Evolutionary conservation across 352 stramenopile species (phyloP), one percentile per base, ranked within the genome.

Genomic region (Saprolegnia diclina): DNA sequence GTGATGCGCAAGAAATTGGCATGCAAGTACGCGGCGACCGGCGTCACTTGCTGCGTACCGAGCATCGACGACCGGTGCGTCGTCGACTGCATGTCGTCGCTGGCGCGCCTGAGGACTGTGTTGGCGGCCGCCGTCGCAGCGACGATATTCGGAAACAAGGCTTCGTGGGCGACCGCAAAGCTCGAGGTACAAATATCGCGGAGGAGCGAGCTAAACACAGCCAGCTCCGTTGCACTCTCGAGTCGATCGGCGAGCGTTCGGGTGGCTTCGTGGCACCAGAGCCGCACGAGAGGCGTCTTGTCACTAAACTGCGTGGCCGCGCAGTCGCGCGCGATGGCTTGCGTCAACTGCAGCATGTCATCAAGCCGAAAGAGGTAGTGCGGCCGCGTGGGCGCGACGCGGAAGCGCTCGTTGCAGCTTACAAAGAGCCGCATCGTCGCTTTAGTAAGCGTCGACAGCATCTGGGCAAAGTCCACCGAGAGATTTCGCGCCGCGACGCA

Each of bases 221-320:
- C 48, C 0, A 45, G 62, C n/a, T 91, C 84, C 5, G 45, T 56
- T 0, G 57, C 14, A 9, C 85, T 77, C 18, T 73, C 67, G 21
- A 90, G 68, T 7, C 78, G 73, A 61, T 92, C 85, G 13, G 77
- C 74, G 19, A 89, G 77, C 0, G 83, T 67, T 0, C 85, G 79
- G 4, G 77, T 71, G 11, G 72, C 79, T 71, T 92, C 85, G 56
- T 92, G 85, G 63, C 82, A 89, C 85, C 85, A 92, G 10, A 90
- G 71, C 16, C 85, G 80, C 56, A 81, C 78, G 0, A 91, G 45
- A 4, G 69, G 40, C 0, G 78, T 65, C 56, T 90, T 91, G 18
- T 90, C 82, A 0, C 73, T 65, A 4, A 81, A 45, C 6, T 82
- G 35, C 1, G 72, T 62, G n/a, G 77, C 65, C 9, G 69, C 76